A percentile compares a stretch with the other conserved stretches of the same genome.
Evolutionary conservation across 2,329 filamentous ascomycete species (phyloP).

Genomic region (Aspergillus thermomutatus): DNA sequence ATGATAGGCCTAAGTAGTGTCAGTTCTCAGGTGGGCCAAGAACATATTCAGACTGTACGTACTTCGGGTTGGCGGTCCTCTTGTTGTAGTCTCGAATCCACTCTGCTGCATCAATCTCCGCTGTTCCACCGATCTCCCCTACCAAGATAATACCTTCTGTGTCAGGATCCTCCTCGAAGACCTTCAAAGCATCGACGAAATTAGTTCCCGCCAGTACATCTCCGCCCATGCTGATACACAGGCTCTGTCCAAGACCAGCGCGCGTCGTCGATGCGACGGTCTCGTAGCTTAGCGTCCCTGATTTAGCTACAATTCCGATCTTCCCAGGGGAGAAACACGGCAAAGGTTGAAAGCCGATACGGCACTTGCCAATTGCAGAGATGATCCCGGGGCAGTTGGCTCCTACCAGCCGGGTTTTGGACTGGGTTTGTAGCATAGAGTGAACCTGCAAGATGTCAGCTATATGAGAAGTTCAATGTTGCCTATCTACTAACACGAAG

Average conservation of each 20-base stretch:
- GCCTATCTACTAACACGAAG: slow-evolving; percentile 54
- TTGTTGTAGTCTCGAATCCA: slow-evolving; percentile 67
- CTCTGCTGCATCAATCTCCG: slow-evolving; percentile 68
- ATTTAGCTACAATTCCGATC: slow-evolving; percentile 75
- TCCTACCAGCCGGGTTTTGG: slow-evolving; percentile 68
- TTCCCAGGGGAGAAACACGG: slow-evolving; percentile 67
- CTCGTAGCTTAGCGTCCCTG: slow-evolving; percentile 76
- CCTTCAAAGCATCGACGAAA: slow-evolving; percentile 65
- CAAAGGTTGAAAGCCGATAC: slow-evolving; percentile 73
- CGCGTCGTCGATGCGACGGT: slow-evolving; percentile 71
- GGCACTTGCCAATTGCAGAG: slow-evolving; percentile 65
- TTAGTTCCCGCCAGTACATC: slow-evolving; percentile 72
- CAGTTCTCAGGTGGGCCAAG: slow-evolving; percentile 13
- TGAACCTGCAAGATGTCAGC: slow-evolving; percentile 50
- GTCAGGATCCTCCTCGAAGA: slow-evolving; percentile 64
- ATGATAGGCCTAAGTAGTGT: slow-evolving; percentile 59
- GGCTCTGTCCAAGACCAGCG: slow-evolving; percentile 71
- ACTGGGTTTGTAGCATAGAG: slow-evolving; percentile 68
- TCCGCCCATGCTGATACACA: slow-evolving; percentile 75
- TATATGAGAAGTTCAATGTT: slow-evolving; percentile 5
- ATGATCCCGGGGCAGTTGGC: slow-evolving; percentile 83
- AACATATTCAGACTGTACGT: slow-evolving; percentile 23
- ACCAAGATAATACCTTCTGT: slow-evolving; percentile 70
- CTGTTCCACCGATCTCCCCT: slow-evolving; percentile 68
- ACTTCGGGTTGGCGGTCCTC: slow-evolving; percentile 61